Evolutionary conservation across 2,329 filamentous ascomycete genomes (phyloP), one percentile per base, ranked within the genome.

Genomic region (Aspergillus floridensis): DNA sequence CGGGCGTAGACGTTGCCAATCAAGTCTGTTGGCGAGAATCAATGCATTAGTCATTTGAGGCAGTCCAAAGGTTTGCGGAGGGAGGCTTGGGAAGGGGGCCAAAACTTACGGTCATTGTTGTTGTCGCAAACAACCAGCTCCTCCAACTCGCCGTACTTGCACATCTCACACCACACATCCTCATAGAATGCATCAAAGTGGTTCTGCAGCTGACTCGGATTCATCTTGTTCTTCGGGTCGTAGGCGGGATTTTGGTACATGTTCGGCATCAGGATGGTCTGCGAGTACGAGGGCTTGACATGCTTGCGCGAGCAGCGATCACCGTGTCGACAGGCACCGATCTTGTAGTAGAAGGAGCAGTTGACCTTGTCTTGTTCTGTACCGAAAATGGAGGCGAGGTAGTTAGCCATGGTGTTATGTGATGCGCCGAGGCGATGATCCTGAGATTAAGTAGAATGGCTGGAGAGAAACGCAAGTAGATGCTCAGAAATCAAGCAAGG

Each of bases 341-440:
- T 99, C 83, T 99, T 99, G 90, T 97, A 93, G 87, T 99, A 99
- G 86, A 99, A 99, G 59, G 90, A 95, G 86, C 95, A 97, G 86
- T 98, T 97, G 82, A 97, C 93, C 76, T 93, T 99, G 88, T 99
- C 95, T 79, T 98, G 95, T 85, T 99, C 95, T 31, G 95, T 99
- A 73, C 95, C 95, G 84, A 99, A 99, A 81, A 99, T 99, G 76
- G 92, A 96, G 72, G 95, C 95, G 77, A 99, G 90, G 77, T 97
- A 98, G 84, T 97, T 97, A 74, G 93, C 93, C 93, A 96, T 96
- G 73, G 29, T 80, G 66, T 52, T 56, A 51, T 29, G 47, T 54
- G 35, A 22, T 53, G 53, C 19, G 51, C 47, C 16, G 35, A 26
- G 19, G n/a, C 47, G 12, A n/a, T 14, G 10, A 24, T 35, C 51